phyloP scores from a whole-genome alignment of 1,284 basidiomycete species.

The Ustilago trichophora region DNA sequence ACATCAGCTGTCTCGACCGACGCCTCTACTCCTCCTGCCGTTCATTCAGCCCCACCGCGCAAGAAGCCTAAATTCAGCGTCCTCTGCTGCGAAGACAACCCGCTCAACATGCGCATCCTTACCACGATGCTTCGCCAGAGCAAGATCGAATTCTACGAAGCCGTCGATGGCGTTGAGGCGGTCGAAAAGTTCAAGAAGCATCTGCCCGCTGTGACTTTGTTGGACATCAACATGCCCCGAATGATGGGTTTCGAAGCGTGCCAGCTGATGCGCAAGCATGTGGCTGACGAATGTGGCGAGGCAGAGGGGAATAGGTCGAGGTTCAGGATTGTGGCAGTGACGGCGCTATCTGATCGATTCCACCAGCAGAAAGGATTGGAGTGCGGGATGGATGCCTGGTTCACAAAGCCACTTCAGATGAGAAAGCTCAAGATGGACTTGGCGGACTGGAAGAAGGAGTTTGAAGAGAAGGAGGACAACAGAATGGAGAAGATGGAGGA shows the following conservation, averaged over 20 bases:
- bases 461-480: constrained; percentile 13
- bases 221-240: constrained; percentile 59
- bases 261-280: constrained; percentile 36
- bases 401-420: constrained; percentile 46
- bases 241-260: constrained; percentile 58
- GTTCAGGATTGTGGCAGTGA: constrained; percentile 50
- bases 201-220: constrained; percentile 42
- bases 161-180: constrained; percentile 47
- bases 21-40: too few relatives aligned
- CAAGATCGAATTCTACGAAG: constrained; percentile 40
- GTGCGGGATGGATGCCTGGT: constrained; percentile 53
- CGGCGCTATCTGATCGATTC: constrained; percentile 32
- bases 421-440: constrained; percentile 23
- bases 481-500: background rate
- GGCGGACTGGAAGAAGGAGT: constrained; percentile 32
- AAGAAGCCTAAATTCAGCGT: constrained; percentile 35
- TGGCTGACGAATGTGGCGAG: background rate
- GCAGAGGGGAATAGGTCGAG: background rate
- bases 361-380: constrained; percentile 40
- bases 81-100: constrained; percentile 59
- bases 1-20: background rate
- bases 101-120: constrained; percentile 53
- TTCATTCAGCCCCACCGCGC: background rate
- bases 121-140: constrained; percentile 39
- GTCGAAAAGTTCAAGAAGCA: constrained; percentile 47